Base-by-base conservation (phyloP, 2,329 filamentous ascomycete genomes). In the Ceratocystis ficicola region DNA sequence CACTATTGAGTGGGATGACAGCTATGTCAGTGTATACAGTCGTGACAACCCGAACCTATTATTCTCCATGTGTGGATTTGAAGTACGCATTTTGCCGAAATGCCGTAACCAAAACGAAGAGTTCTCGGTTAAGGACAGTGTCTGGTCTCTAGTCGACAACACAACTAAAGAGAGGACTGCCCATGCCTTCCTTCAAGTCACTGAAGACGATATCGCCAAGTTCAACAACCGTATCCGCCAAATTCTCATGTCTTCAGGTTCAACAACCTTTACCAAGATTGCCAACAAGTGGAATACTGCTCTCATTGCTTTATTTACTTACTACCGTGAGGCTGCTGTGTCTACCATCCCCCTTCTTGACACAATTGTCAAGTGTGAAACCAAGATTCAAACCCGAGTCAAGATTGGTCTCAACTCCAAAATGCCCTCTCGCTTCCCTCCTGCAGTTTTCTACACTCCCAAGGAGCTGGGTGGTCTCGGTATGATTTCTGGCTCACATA, bases 201-300 rank as follows among this genome's bases (percentile, higher is more conserved):
- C 94, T 0, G 93, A 97, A 72, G 94, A 97, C 73, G 94, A 99
- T 73, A 93, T 99, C 62, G 88, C 93, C 70, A 97, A 97, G 76
- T 99, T 99, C 81, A 99, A 99, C 77, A 99, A 99, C 75, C 87
- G 95, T 52, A 99, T 99, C 73, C 86, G 94, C 68, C 94, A 99
- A 73, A 99, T 99, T 73, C 81, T 99, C 66, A 99, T 99, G 94
- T 97, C 93, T 10, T 97, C 94, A 67, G 95, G 94, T n/a, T 96
- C 90, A 4, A 99, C 94, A 0, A 99, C 94, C 0, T 99, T 99
- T 77, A 99, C 94, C 59, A 99, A 99, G 82, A 99, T 99, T 73
- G 94, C 95, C 60, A 99, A 99, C 78, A 99, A 99, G 78, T 99
- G 95, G 94, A 99, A 99, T 76, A 99, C 94, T 0, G 94, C 90